Evolutionary conservation across 768 basidiomycete genomes (phyloP).

Genomic region (Tricholoma sp.): DNA sequence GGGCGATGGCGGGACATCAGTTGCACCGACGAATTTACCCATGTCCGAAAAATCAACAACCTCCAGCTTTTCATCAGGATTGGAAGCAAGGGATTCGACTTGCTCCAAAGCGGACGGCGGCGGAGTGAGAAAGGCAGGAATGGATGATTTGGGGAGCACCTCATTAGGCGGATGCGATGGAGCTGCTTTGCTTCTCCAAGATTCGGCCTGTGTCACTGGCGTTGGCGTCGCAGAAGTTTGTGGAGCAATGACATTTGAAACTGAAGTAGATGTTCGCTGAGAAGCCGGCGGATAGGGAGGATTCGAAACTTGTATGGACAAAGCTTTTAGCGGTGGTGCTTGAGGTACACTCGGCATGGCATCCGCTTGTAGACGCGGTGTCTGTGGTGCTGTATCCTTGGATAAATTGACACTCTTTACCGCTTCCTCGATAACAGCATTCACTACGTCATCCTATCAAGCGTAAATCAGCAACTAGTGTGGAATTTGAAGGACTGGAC

Average conservation of each 20-base stretch:
- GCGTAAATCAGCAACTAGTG: not conserved
- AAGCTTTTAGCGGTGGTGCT: constrained; percentile 29
- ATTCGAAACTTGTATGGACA: constrained; percentile 21
- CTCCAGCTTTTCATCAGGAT: constrained; percentile 59
- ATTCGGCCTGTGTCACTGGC: constrained; percentile 41
- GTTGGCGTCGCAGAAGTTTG: constrained; percentile 16
- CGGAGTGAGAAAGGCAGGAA: constrained; percentile 28
- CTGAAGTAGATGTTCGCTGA: constrained; percentile 22
- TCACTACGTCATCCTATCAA: constrained; percentile 30
- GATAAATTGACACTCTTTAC: constrained; percentile 22
- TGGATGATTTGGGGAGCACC: not conserved
- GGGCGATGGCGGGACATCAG: constrained; percentile 19
- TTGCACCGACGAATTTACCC: constrained; percentile 56
- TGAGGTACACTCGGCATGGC: constrained; percentile 17
- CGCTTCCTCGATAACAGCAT: constrained; percentile 44
- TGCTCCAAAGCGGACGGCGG: constrained; percentile 35
- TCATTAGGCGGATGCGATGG: constrained; percentile 21
- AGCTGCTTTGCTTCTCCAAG: constrained; percentile 59
- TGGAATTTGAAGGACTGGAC: not conserved
- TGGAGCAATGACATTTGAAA: constrained; percentile 14
- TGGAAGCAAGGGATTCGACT: constrained; percentile 39
- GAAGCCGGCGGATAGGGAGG: constrained; percentile 22
- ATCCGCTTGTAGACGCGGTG: not conserved
- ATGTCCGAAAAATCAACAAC: constrained; percentile 80
- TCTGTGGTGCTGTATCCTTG: not conserved